Conservation (phyloP, 257 asterid species). For the Marsdenia floribunda region DNA sequence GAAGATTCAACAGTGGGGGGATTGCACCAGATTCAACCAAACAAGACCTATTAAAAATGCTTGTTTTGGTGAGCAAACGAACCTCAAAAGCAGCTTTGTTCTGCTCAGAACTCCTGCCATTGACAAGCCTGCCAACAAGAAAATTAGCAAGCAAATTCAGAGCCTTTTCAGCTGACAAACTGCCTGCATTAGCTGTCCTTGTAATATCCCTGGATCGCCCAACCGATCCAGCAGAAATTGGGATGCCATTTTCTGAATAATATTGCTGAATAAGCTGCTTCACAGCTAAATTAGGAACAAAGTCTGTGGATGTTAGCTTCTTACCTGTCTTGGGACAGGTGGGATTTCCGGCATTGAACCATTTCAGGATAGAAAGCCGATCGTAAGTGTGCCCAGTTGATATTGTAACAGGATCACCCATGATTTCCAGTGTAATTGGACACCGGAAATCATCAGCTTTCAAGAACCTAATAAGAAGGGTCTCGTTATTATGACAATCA, state of each 20-base stretch:
- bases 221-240: slow-evolving; percentile 28
- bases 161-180: slow-evolving; percentile 46
- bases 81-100: slow-evolving; percentile 55
- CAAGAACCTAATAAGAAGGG: slow-evolving; percentile 20
- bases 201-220: slow-evolving; percentile 13
- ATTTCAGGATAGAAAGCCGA: slow-evolving; percentile 55
- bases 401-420: slow-evolving; percentile 75
- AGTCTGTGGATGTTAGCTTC: slow-evolving; percentile 32
- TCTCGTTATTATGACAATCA: slow-evolving; percentile 9
- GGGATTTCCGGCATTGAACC: slow-evolving; percentile 70
- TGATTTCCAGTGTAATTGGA: slow-evolving; percentile 74
- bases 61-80: slow-evolving; percentile 73
- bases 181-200: slow-evolving; percentile 24
- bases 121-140: slow-evolving; percentile 45
- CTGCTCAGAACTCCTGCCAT: slow-evolving; percentile 35
- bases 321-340: slow-evolving; percentile 82
- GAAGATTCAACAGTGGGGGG: slow-evolving; percentile 44
- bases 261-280: slow-evolving; percentile 46
- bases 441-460: slow-evolving; percentile 73
- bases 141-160: slow-evolving; percentile 40
- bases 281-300: slow-evolving; percentile 62
- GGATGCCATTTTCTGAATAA: slow-evolving; percentile 31
- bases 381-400: slow-evolving; percentile 85
- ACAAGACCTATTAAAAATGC: slow-evolving; percentile 67
- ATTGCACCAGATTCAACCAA: slow-evolving; percentile 58